Evolutionary conservation across 352 stramenopile species (phyloP), one percentile per base, ranked within the genome.

Genomic region (Blastocystis sp.): DNA sequence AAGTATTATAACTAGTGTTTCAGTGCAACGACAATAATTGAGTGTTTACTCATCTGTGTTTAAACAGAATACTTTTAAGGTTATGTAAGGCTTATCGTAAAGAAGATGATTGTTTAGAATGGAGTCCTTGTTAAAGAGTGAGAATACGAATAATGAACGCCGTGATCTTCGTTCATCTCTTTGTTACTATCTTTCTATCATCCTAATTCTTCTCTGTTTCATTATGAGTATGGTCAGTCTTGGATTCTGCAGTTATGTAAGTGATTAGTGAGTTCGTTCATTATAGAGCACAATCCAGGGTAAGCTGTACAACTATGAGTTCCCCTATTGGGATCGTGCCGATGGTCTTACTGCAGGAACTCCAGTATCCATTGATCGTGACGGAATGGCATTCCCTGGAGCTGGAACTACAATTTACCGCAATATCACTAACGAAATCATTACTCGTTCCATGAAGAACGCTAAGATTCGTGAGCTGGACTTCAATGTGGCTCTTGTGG

Each of bases 371-470:
- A 53, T 84, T 19, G 33, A 84, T 84, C 51, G 56, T 64, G 22
- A 69, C 0, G 73, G 73, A 42, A 37, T 66, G 24, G 73, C 73
- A 7, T 84, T 84, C 73, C 73, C 44, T 51, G 73, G 73, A 15
- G 73, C 73, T 44, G 73, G 73, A 84, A 84, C 54, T 24, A 84
- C 73, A 22, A 84, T 84, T n/a, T 84, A 84, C 73, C 73, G 73
- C 33, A 84, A 84, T 6, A 53, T 84, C 53, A 53, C 51, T 1
- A 84, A 66, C 42, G 53, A 37, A 22, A 66, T 56, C 7, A 68
- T 68, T 22, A 42, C 13, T 11, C 48, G 42, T 40, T 37, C 57
- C 33, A 84, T 84, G 73, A 66, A 62, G 27, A 84, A 84, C 33
- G 73, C 44, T 6, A 84, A 84, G 53, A 68, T 84, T 24, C 73